Percentiles rank a stretch among this genome's conserved stretches.
Evolutionary conservation across 495 filamentous ascomycete genomes (phyloP).

Genomic region (Penicillium roqueforti): DNA sequence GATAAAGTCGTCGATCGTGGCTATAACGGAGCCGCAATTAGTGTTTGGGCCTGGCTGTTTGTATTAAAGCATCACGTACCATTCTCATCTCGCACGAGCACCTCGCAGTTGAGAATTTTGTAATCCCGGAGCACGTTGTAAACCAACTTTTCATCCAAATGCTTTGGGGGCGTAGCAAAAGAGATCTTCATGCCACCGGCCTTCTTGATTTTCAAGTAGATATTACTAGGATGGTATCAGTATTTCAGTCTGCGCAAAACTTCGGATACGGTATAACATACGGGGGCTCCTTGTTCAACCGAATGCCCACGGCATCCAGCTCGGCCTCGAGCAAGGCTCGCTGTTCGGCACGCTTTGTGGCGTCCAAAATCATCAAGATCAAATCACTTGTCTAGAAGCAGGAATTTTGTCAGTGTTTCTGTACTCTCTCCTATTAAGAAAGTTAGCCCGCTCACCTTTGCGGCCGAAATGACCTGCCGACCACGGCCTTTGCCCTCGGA

Average conservation of each 20-base stretch:
- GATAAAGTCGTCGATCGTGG: constrained; percentile 97
- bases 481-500: constrained; percentile 95
- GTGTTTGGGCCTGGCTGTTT: not conserved
- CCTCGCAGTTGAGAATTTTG: constrained; percentile 97
- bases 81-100: constrained; percentile 90
- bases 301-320: constrained; percentile 93
- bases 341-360: constrained; percentile 95
- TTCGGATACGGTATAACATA: constrained; percentile 36
- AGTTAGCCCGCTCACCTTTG: constrained; percentile 51
- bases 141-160: constrained; percentile 94
- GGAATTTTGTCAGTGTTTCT: not conserved
- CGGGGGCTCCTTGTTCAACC: constrained; percentile 90
- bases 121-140: constrained; percentile 96
- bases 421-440: not conserved
- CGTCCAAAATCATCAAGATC: constrained; percentile 95
- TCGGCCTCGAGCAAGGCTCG: constrained; percentile 85
- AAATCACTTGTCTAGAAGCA: constrained; percentile 78
- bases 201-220: constrained; percentile 97
- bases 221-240: constrained; percentile 61
- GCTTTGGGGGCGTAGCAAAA: constrained; percentile 83
- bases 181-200: constrained; percentile 98
- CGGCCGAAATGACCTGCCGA: constrained; percentile 96
- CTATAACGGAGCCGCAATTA: constrained; percentile 32
- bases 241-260: not conserved
- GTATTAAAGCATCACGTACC: constrained; percentile 37